Conservation (phyloP, 2,329 filamentous ascomycete species). For the Beauveria pseudobassiana region DNA sequence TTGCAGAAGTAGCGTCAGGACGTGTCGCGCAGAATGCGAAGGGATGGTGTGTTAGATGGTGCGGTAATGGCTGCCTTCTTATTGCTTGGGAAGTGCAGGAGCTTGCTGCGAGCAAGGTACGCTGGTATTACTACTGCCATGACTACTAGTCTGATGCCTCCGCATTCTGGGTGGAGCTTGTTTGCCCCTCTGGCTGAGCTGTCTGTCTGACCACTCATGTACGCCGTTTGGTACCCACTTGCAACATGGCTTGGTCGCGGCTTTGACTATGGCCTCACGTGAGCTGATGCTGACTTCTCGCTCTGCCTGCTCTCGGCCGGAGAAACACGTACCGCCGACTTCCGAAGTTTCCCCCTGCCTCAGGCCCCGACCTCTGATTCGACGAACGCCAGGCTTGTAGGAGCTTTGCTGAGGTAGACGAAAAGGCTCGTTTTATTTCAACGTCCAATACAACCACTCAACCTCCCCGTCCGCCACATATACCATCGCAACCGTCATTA, state of each 20-base stretch:
- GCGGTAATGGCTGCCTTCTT: constrained; percentile 11
- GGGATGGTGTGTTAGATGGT: constrained; percentile 10
- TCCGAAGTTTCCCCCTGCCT: constrained; percentile 7
- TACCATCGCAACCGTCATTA: constrained; percentile 43
- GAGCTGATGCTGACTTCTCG: not conserved
- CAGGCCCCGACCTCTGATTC: constrained; percentile 9
- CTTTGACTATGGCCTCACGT: not conserved
- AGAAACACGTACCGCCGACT: constrained; percentile 4
- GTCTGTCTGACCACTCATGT: not conserved
- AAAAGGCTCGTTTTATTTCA: constrained; percentile 12
- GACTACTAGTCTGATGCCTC: constrained; percentile 10
- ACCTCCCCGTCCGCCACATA: constrained; percentile 29
- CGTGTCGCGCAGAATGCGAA: constrained; percentile 7
- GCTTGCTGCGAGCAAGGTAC: constrained; percentile 6
- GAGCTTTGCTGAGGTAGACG: constrained; percentile 8
- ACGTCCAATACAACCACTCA: constrained; percentile 19
- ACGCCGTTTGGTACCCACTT: not conserved
- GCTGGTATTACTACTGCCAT: constrained; percentile 6
- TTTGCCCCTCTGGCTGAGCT: constrained; percentile 1
- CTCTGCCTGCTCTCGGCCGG: not conserved
- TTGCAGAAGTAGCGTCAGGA: constrained; percentile 6
- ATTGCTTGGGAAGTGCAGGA: not conserved
- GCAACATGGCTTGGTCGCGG: not conserved
- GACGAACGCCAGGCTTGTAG: constrained; percentile 3
- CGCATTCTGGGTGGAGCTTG: constrained; percentile 11